phyloP scores from a whole-genome alignment of 1,139 yeast genomes.

The Yamadazyma sp. region DNA sequence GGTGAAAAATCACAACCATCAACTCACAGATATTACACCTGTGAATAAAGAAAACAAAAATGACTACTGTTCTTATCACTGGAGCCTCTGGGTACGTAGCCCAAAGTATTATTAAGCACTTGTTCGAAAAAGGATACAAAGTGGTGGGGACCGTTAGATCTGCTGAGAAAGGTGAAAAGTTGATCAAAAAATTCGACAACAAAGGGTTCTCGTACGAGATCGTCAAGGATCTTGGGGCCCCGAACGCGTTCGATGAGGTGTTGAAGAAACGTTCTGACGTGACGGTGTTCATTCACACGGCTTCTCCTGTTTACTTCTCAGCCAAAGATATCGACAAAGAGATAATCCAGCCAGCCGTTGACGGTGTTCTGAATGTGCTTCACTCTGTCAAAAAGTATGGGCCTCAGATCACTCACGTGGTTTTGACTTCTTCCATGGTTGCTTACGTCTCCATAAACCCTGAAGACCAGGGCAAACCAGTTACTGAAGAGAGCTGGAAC shows the following conservation, averaged over 20 bases:
- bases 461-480: constrained; percentile 1
- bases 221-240: constrained; percentile 48
- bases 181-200: constrained; percentile 32
- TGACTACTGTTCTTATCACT: constrained; percentile 27
- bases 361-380: constrained; percentile 28
- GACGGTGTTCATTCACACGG: constrained; percentile 53
- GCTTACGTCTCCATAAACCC: constrained; percentile 12
- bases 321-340: constrained; percentile 19
- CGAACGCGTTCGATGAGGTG: constrained; percentile 54
- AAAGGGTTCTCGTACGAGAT: constrained; percentile 43
- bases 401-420: constrained; percentile 25
- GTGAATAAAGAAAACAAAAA: no score
- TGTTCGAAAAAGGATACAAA: constrained; percentile 39
- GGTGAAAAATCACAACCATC: constrained; percentile 12
- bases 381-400: constrained; percentile 23
- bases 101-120: constrained; percentile 28
- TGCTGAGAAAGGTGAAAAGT: constrained; percentile 47
- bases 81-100: constrained; percentile 44
- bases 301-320: constrained; percentile 25
- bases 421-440: constrained; percentile 29
- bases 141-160: constrained; percentile 65
- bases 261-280: constrained; percentile 50
- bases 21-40: no score
- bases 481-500: constrained; percentile 41
- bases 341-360: constrained; percentile 20